A percentile compares a stretch with the other conserved stretches of the same genome.
These are phyloP conservation scores for Trichocladium uniseriatum DNA, from an alignment of 495 filamentous ascomycete genomes.

Conservation along the genomic window DNA sequence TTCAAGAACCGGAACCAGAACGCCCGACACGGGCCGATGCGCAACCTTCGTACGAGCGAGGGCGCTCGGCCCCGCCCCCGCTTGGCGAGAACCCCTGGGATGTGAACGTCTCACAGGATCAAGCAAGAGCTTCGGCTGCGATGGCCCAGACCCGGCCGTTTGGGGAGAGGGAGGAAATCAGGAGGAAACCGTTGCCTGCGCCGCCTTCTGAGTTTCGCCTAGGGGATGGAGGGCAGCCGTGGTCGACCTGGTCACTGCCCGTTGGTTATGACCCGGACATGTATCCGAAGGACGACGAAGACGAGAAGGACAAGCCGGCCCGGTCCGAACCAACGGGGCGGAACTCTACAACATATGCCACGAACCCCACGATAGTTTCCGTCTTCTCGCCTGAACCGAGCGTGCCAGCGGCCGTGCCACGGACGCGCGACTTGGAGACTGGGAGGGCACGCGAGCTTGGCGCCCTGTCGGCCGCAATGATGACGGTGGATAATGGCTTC, in stretches of 20 bases:
- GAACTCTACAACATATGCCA: slow-evolving; percentile 9
- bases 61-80: slow-evolving; percentile 37
- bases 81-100: slow-evolving; percentile 38
- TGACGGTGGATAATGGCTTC: slow-evolving; percentile 47
- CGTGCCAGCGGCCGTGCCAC: slow-evolving; percentile 13
- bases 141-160: background rate
- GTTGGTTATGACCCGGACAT: slow-evolving; percentile 18
- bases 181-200: slow-evolving; percentile 33
- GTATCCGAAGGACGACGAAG: slow-evolving; percentile 13
- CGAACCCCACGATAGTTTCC: slow-evolving; percentile 21
- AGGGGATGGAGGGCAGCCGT: slow-evolving; percentile 37
- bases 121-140: background rate
- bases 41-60: slow-evolving; percentile 28
- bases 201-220: slow-evolving; percentile 34
- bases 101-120: slow-evolving; percentile 13
- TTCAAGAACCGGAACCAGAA: slow-evolving; percentile 12
- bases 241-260: slow-evolving; percentile 34
- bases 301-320: background rate
- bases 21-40: slow-evolving; percentile 24
- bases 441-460: slow-evolving; percentile 34
- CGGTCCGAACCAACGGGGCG: background rate
- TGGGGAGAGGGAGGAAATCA: background rate
- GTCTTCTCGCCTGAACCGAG: slow-evolving; percentile 19
- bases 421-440: slow-evolving; percentile 1
- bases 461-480: slow-evolving; percentile 43